phyloP scores from a whole-genome alignment of 495 filamentous ascomycete genomes.

The Aspergillus affinis region DNA sequence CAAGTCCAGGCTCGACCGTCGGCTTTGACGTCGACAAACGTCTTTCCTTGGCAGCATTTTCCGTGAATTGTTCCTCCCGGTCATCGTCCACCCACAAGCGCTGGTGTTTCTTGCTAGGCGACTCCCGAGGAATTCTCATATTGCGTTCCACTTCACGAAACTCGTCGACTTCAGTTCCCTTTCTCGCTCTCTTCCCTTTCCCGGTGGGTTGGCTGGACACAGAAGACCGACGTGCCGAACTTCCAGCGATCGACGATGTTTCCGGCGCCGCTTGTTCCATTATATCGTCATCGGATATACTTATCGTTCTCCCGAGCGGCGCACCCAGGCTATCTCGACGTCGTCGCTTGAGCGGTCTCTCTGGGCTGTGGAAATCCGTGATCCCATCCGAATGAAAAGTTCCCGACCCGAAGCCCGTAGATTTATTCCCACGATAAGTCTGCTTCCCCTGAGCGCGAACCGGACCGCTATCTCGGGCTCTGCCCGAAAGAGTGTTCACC shows the following conservation, averaged over 20 bases:
- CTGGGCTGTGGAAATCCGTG: slow-evolving; percentile 19
- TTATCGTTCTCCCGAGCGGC: not conserved
- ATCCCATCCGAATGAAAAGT: slow-evolving; percentile 11
- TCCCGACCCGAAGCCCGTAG: not conserved
- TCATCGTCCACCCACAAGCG: slow-evolving; percentile 14
- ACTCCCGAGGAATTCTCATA: slow-evolving; percentile 10
- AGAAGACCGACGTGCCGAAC: slow-evolving; percentile 20
- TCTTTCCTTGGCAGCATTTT: slow-evolving; percentile 28
- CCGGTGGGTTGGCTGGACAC: slow-evolving; percentile 21
- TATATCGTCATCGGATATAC: slow-evolving; percentile 17
- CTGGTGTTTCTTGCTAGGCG: not conserved
- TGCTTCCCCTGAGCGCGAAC: slow-evolving; percentile 32
- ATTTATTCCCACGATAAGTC: not conserved
- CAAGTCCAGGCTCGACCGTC: slow-evolving; percentile 1
- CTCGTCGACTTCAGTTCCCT: slow-evolving; percentile 12
- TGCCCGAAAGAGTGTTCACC: slow-evolving; percentile 30
- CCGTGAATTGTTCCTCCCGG: slow-evolving; percentile 27
- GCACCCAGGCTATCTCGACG: slow-evolving; percentile 24
- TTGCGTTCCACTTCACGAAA: slow-evolving; percentile 26
- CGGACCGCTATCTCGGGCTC: slow-evolving; percentile 38
- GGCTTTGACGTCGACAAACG: slow-evolving; percentile 9
- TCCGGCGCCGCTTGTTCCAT: slow-evolving; percentile 16
- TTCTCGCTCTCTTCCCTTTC: slow-evolving; percentile 16
- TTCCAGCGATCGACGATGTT: slow-evolving; percentile 8
- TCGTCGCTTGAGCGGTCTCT: slow-evolving; percentile 32